Evolutionary conservation across 192 early-diverging fungal species (phyloP), one percentile per base, ranked within the genome.

Genomic region (Coemansia sp.): DNA sequence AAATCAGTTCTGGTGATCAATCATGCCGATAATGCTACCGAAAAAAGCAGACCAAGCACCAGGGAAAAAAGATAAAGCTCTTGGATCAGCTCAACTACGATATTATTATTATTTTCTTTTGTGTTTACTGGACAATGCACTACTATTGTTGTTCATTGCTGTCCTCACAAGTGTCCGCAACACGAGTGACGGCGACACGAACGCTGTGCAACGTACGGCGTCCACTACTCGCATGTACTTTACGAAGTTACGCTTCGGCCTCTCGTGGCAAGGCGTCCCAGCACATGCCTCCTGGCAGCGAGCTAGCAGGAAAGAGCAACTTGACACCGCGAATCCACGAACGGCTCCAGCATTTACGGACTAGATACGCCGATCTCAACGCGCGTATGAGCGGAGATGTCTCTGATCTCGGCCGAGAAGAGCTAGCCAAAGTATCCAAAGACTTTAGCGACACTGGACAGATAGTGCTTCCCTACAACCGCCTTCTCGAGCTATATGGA

Each of bases 391-490:
- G 75, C 59, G 80, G 75, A 59, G 69, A 79, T 34, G 25, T 79
- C 15, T 72, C 70, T 7, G 48, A 42, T 0, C 63, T 84, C 1
- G 64, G 62, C 1, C 74, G 76, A 29, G 71, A 79, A 8, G 82
- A 84, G 61, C 64, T 84, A 44, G 77, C 77, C n/a, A 71, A 71
- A 39, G 34, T 84, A 46, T 78, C 82, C 60, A 78, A 79, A 34
- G 82, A 84, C n/a, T 66, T 73, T 7, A 84, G 76, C 64, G 77
- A 78, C 21, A 66, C 73, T 0, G 70, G 68, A 1, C 60, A 60
- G 4, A 46, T 79, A 3, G 74, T 77, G 2, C 15, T n/a, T 0
- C 82, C 75, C 34, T 79, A 77, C 46, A 62, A 32, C 11, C 72
- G 68, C 7, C 58, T 84, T 12, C 34, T 76, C 57, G 39, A 75